Base-by-base conservation (phyloP, 768 basidiomycete species). In the Lactarius vividus region DNA sequence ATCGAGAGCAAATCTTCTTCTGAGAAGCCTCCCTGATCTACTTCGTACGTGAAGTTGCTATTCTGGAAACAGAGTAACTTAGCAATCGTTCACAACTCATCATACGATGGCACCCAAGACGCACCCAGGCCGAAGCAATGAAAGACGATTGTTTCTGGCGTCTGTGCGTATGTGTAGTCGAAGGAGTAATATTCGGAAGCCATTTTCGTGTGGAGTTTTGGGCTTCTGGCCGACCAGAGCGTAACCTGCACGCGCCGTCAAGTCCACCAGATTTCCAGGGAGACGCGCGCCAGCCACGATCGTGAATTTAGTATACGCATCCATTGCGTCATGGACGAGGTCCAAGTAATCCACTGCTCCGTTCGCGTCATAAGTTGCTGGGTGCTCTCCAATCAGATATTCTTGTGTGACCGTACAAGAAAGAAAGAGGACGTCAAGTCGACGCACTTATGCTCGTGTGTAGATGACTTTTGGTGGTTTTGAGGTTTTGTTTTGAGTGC, bases 111-210 rank as follows among this genome's bases (percentile, higher is more conserved):
- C 20, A 31, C 3, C 26, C 29, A 4, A 1, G 44, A 53, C 77
- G 58, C 70, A 84, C 86, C 84, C 84, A 83, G 23, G 85, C 80
- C 4, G 84, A 81, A 10, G 85, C 84, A 28, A 87, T 76, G 75
- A 79, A 78, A 1, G 85, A 85, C 0, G 80, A 81, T 72, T 84
- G 77, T 23, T n/a, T 85, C 84, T 1, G 87, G 86, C 1, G 82
- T 80, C 73, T 86, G 82, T 23, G 79, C 83, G 67, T 81, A 82
- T 70, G 84, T 82, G 65, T 69, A 80, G 70, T 81, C 74, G 59
- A 84, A 81, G 66, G 81, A 75, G 64, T 78, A 85, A 70, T 88
- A 88, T 72, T 88, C 85, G 13, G 82, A 77, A n/a, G 78, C 86
- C 58, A 73, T 74, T n/a, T 80, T 80, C 81, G 62, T 82, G 80